phyloP scores from a whole-genome alignment of 768 basidiomycete species.

The Naganishia vaughanmartiniae region DNA sequence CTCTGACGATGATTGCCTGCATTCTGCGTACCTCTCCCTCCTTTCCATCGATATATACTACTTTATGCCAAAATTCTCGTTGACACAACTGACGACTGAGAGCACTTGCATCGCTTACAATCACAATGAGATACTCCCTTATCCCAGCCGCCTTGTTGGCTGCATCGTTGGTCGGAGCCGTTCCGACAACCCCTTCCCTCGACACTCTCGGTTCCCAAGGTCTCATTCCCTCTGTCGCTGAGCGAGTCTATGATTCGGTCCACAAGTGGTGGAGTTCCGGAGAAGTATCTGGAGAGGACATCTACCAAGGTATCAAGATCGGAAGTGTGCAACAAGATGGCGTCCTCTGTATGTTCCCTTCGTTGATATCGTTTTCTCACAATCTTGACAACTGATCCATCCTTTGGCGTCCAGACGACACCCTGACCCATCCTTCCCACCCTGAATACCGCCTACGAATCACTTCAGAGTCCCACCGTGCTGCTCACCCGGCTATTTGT shows the following conservation, averaged over 20 bases:
- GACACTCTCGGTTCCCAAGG: conserved; percentile 18
- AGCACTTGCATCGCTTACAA: not conserved
- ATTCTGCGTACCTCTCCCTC: not conserved
- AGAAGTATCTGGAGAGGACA: not conserved
- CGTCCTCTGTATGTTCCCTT: conserved; percentile 1
- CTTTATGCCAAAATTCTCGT: not conserved
- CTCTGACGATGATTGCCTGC: too few species aligned
- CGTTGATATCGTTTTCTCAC: not conserved
- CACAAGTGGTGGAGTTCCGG: conserved; percentile 4
- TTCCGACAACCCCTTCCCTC: conserved; percentile 10
- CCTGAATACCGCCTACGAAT: conserved; percentile 48
- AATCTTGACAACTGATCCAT: not conserved
- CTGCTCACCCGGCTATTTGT: conserved; percentile 62
- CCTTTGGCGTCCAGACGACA: conserved; percentile 9
- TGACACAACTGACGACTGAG: not conserved
- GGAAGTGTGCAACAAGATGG: conserved; percentile 20
- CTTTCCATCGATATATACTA: not conserved
- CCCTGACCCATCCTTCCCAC: conserved; percentile 50
- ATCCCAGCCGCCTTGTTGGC: conserved; percentile 3
- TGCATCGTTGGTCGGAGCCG: conserved; percentile 2
- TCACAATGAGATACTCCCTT: conserved; percentile 14
- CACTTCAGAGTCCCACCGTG: conserved; percentile 41
- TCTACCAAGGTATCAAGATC: conserved; percentile 16
- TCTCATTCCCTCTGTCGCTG: conserved; percentile 14
- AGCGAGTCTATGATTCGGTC: conserved; percentile 14